phyloP scores from a whole-genome alignment of 1,284 basidiomycete species.

The Peniophora sp. region DNA sequence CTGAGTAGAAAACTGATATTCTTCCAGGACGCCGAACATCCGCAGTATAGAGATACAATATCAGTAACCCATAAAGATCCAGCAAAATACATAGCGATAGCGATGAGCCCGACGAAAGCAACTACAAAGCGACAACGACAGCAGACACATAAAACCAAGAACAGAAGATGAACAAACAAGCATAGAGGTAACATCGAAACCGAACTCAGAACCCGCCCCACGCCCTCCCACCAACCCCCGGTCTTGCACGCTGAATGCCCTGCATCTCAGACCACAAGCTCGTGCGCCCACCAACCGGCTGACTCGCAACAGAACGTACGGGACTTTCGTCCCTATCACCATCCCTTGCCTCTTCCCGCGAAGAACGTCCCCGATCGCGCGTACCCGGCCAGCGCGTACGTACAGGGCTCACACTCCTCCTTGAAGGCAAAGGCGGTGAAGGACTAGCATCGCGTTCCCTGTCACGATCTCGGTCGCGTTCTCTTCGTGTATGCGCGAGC shows the following conservation, averaged over 20 bases:
- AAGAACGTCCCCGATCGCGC: conserved; percentile 9
- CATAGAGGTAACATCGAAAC: neutral
- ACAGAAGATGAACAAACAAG: neutral
- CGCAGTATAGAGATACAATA: no score
- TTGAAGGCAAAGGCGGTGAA: conserved; percentile 18
- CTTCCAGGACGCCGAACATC: no score
- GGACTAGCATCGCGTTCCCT: conserved; percentile 20
- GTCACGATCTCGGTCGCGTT: no score
- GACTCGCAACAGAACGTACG: conserved; percentile 27
- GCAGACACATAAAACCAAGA: neutral
- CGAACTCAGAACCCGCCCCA: no score
- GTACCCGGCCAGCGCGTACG: neutral
- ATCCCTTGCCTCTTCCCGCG: neutral
- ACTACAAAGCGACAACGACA: no score
- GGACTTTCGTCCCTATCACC: conserved; percentile 26
- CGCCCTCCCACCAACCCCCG: no score
- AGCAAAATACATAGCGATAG: no score
- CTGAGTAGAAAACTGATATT: no score
- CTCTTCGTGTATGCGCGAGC: no score
- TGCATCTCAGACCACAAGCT: conserved; percentile 53
- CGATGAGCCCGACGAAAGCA: no score
- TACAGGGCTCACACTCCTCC: no score
- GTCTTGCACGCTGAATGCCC: conserved; percentile 30
- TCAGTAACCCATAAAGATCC: no score
- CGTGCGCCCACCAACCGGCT: conserved; percentile 17